phyloP scores from a whole-genome alignment of 2,329 filamentous ascomycete genomes.

The Botrytis sinoallii region DNA sequence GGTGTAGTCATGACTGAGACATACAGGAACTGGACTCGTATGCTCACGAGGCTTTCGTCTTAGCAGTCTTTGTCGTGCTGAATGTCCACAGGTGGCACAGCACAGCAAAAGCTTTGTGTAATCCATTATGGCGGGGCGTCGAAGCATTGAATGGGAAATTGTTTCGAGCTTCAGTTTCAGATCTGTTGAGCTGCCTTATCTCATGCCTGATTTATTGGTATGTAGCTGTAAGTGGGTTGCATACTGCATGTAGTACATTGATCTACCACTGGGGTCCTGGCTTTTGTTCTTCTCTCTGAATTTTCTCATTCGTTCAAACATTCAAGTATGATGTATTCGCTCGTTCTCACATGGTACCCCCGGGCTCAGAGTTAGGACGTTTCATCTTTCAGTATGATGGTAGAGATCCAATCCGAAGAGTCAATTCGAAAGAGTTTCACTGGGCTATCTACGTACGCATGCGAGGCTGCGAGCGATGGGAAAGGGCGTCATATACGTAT shows the following conservation, averaged over 20 bases:
- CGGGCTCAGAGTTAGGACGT: neutral
- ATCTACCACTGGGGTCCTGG: neutral
- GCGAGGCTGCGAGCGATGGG: slow-evolving; percentile 1
- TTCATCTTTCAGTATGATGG: slow-evolving; percentile 12
- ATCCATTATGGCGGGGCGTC: slow-evolving; percentile 6
- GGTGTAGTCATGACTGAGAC: slow-evolving; percentile 6
- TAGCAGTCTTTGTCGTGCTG: neutral
- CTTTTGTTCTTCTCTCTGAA: neutral
- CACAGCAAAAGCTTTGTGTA: slow-evolving; percentile 1
- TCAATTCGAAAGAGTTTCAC: slow-evolving; percentile 6
- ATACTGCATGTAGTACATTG: neutral
- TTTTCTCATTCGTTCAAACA: slow-evolving; percentile 7
- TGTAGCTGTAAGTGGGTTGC: neutral
- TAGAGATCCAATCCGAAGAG: slow-evolving; percentile 3
- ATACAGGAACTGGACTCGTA: slow-evolving; percentile 15
- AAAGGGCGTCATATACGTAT: slow-evolving; percentile 6
- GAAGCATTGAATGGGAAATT: neutral
- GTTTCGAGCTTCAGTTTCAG: slow-evolving; percentile 11
- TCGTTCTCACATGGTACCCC: neutral
- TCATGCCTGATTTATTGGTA: neutral
- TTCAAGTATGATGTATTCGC: neutral
- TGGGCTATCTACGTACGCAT: neutral
- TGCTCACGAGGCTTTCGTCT: slow-evolving; percentile 2
- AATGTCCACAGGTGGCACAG: slow-evolving; percentile 5
- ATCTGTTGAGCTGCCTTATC: slow-evolving; percentile 1